These are phyloP conservation scores for Claviceps sp. DNA, from an alignment of 2,329 filamentous ascomycete species.

Conservation along the genomic window DNA sequence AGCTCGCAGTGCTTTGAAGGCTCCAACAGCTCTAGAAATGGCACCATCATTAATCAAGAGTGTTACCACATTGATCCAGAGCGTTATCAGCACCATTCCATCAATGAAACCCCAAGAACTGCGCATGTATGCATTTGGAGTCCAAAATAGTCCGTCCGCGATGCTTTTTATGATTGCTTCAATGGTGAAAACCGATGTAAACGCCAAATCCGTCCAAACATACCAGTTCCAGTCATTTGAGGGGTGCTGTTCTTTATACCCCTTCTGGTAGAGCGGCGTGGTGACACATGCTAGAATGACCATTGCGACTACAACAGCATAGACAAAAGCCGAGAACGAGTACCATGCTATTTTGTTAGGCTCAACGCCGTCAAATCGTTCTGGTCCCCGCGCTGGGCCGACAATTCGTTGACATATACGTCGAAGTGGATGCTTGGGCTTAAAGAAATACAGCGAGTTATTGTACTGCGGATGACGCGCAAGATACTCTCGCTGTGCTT, in stretches of 20 bases:
- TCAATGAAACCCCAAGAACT: constrained; percentile 97
- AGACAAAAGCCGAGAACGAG: constrained; percentile 83
- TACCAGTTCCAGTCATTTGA: constrained; percentile 74
- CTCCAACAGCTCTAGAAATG: constrained; percentile 81
- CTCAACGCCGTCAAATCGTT: constrained; percentile 78
- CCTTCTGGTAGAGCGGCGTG: constrained; percentile 84
- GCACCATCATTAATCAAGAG: constrained; percentile 69
- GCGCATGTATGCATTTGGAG: constrained; percentile 91
- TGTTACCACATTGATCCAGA: constrained; percentile 90
- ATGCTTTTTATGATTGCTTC: constrained; percentile 88
- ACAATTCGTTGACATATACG: constrained; percentile 79
- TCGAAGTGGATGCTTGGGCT: constrained; percentile 62
- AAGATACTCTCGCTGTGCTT: constrained; percentile 83
- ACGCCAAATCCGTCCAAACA: constrained; percentile 82
- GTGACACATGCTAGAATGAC: constrained; percentile 91
- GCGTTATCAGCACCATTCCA: constrained; percentile 74
- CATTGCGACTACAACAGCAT: constrained; percentile 91
- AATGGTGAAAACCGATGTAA: constrained; percentile 71
- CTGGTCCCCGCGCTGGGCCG: constrained; percentile 73
- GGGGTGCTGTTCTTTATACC: constrained; percentile 54
- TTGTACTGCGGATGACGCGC: constrained; percentile 82
- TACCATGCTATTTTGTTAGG: constrained; percentile 90
- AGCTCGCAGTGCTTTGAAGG: constrained; percentile 92
- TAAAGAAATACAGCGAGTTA: constrained; percentile 78
- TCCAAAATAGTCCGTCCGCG: constrained; percentile 91